phyloP scores from a whole-genome alignment of 176 grass and related monocot species.

The Eragrostis curvula region DNA sequence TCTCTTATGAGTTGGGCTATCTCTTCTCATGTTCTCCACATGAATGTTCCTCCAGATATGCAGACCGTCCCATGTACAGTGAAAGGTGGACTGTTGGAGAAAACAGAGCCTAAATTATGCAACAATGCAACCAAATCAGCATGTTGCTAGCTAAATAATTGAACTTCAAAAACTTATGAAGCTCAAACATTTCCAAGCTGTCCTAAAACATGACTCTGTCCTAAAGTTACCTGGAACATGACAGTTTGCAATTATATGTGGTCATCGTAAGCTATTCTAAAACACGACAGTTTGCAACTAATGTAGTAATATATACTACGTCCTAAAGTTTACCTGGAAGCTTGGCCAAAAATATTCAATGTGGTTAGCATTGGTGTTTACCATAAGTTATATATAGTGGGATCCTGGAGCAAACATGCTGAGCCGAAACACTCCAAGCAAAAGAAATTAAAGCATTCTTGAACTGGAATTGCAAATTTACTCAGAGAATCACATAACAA shows the following conservation, averaged over 20 bases:
- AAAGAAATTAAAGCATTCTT: conserved; percentile 1
- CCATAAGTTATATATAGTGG: not conserved
- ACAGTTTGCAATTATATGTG: no score
- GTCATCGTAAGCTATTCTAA: no score
- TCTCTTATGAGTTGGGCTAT: not conserved
- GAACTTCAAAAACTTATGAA: not conserved
- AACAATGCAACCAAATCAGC: not conserved
- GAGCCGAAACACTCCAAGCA: not conserved
- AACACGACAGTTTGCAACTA: no score
- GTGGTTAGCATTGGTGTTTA: not conserved
- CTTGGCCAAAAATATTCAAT: not conserved
- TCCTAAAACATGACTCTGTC: conserved; percentile 6
- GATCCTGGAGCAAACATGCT: not conserved
- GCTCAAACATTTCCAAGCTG: not conserved
- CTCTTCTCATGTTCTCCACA: not conserved
- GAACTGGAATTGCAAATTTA: conserved; percentile 11
- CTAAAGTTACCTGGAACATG: no score
- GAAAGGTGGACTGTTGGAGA: not conserved
- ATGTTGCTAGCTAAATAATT: not conserved
- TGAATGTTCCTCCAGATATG: not conserved
- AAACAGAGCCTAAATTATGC: not conserved
- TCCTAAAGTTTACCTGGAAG: not conserved
- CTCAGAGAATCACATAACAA: not conserved
- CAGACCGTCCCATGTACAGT: not conserved
- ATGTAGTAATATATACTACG: no score